These are phyloP conservation scores for Aspergillus tanneri DNA, from an alignment of 2,329 filamentous ascomycete species.

Conservation along the genomic window DNA sequence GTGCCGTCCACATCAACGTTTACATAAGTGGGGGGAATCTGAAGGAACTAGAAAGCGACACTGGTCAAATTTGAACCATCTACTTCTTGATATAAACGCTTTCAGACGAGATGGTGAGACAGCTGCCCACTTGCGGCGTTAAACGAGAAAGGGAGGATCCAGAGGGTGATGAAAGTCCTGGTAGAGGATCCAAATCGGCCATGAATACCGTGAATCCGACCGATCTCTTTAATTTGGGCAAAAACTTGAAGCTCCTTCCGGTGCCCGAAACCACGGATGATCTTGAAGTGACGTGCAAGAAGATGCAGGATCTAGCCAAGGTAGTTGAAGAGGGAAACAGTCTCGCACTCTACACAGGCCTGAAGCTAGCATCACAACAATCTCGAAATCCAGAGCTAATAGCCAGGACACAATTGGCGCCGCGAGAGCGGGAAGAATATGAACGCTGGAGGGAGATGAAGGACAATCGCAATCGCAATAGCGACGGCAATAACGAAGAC, in stretches of 20 bases:
- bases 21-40: no score
- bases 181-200: neutral
- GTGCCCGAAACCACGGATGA: constrained; percentile 18
- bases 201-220: constrained; percentile 2
- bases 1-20: no score
- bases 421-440: constrained; percentile 15
- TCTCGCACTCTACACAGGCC: constrained; percentile 22
- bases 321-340: constrained; percentile 19
- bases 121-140: constrained; percentile 1
- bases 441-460: neutral
- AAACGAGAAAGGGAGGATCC: neutral
- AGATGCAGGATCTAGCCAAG: constrained; percentile 17
- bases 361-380: constrained; percentile 11
- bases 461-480: neutral
- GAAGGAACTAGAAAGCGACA: no score
- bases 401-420: constrained; percentile 17
- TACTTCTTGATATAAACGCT: neutral
- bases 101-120: constrained; percentile 1
- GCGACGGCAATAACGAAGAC: neutral
- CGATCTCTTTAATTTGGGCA: constrained; percentile 5
- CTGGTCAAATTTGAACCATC: no score
- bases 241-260: constrained; percentile 12
- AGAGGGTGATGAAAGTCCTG: neutral
- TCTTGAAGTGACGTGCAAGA: constrained; percentile 18
- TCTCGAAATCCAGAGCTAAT: constrained; percentile 11